Conservation (phyloP, 768 basidiomycete genomes). For the Cystobasidium tubakii region DNA sequence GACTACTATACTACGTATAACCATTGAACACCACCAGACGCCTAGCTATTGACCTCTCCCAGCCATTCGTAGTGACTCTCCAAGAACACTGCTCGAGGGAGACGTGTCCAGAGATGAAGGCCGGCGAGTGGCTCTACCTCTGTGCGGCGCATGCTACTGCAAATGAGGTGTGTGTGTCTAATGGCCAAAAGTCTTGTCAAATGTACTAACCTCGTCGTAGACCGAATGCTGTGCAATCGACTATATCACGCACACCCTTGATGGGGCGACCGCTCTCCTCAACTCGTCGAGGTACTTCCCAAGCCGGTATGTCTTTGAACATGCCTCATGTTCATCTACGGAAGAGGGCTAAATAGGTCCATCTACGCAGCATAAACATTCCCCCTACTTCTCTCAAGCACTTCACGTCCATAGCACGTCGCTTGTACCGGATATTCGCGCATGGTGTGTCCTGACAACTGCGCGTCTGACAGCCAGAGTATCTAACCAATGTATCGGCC, state of each 20-base stretch:
- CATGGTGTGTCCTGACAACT: conserved; percentile 65
- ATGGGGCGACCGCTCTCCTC: conserved; percentile 83
- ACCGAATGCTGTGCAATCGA: conserved; percentile 83
- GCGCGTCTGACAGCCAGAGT: background rate
- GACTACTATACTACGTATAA: background rate
- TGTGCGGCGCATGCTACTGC: conserved; percentile 73
- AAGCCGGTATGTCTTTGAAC: conserved; percentile 41
- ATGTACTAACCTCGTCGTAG: conserved; percentile 23
- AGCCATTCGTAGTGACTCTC: conserved; percentile 74
- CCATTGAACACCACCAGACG: too few species aligned
- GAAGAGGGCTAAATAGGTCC: background rate
- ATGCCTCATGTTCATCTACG: too few species aligned
- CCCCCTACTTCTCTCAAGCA: conserved; percentile 74
- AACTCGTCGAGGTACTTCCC: conserved; percentile 80
- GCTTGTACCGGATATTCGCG: conserved; percentile 88
- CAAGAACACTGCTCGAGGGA: conserved; percentile 79
- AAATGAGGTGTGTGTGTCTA: conserved; percentile 24
- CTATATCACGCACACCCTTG: conserved; percentile 86
- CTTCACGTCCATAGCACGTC: conserved; percentile 79
- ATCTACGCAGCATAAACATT: conserved; percentile 64
- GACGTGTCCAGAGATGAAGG: conserved; percentile 95
- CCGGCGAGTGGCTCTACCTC: conserved; percentile 94
- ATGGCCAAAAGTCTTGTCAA: background rate
- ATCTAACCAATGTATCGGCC: background rate
- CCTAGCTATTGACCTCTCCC: conserved; percentile 76